These are phyloP conservation scores for Penicillium sp. DNA, from an alignment of 2,329 filamentous ascomycete species.

Conservation along the genomic window DNA sequence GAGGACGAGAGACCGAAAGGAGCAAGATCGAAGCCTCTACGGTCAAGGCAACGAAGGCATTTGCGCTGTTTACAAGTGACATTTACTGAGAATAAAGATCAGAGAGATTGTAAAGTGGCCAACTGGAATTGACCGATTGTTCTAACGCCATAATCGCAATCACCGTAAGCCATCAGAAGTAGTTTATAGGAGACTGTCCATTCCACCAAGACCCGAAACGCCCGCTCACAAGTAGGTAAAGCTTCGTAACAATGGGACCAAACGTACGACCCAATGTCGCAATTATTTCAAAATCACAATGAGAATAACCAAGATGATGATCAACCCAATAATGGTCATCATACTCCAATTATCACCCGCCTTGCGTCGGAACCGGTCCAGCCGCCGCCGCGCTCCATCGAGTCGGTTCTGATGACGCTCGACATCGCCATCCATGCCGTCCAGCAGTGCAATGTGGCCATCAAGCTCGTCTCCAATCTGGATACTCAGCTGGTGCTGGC, in stretches of 20 bases:
- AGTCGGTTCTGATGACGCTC: slow-evolving; percentile 79
- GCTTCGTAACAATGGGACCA: slow-evolving; percentile 7
- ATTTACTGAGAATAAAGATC: neutral
- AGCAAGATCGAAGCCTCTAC: too few relatives aligned
- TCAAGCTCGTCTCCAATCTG: slow-evolving; percentile 97
- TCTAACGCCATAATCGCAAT: neutral
- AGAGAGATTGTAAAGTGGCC: neutral
- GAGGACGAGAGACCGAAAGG: too few relatives aligned
- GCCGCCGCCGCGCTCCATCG: slow-evolving; percentile 70
- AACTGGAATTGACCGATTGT: neutral
- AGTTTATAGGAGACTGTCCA: neutral
- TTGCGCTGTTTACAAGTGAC: neutral
- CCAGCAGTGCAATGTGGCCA: slow-evolving; percentile 82
- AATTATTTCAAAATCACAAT: slow-evolving; percentile 77
- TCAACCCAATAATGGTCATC: slow-evolving; percentile 77
- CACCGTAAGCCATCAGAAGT: neutral
- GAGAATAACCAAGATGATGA: slow-evolving; percentile 78
- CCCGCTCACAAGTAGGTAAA: slow-evolving; percentile 24
- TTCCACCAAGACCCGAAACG: slow-evolving; percentile 16
- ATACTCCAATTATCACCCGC: slow-evolving; percentile 87
- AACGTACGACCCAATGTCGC: neutral
- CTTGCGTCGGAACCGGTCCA: slow-evolving; percentile 72
- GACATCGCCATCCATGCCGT: slow-evolving; percentile 82
- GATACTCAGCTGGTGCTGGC: slow-evolving; percentile 90
- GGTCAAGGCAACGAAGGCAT: too few relatives aligned